Base-by-base conservation (phyloP, 176 grass and related monocot genomes). In the Oryza coarctata region DNA sequence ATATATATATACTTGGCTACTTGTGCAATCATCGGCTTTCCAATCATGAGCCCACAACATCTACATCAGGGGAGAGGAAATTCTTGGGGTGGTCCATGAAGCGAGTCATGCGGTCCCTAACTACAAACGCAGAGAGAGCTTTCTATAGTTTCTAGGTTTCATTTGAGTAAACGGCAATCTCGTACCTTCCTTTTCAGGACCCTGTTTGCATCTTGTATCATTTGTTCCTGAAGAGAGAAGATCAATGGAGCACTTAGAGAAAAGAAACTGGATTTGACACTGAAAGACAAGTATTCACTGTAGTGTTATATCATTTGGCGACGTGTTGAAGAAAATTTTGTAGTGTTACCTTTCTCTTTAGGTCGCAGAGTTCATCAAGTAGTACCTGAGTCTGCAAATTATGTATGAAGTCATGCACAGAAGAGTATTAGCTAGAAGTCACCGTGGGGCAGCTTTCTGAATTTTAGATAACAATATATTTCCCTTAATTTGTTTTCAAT, bases 141-240 rank as follows among this genome's bases (percentile, higher is more conserved):
- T 84, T 27, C 50, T 55, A 5, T 3, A 3, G 9, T 60, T 25
- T 60, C 74, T 45, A 71, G 52, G 30, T 80, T 33, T 17, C 45
- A 71, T 47, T 71, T 30, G 52, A 40, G 60, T 80, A 60, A 35
- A 77, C 68, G 34, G 28, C 41, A 30, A 17, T 68, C n/a, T 64
- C 22, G 72, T 88, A 97, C 94, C 87, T 91, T 88, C 52, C 67
- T 94, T 94, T 86, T 94, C 71, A 94, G 73, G 32, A 58, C 63
- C 26, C 33, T 76, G 82, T 97, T 97, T 49, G 89, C 74, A 77
- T 97, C 89, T 74, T 97, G 66, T 50, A 94, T 65, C 62, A 87
- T 86, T 75, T 86, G 89, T 75, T 91, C 87, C 94, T 94, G 73
- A 45, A 83, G 70, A 39, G 31, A 32, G 9, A 61, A 80, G 7